phyloP scores from a whole-genome alignment of 148 eudicot species.

The Chenopodium suecicum region DNA sequence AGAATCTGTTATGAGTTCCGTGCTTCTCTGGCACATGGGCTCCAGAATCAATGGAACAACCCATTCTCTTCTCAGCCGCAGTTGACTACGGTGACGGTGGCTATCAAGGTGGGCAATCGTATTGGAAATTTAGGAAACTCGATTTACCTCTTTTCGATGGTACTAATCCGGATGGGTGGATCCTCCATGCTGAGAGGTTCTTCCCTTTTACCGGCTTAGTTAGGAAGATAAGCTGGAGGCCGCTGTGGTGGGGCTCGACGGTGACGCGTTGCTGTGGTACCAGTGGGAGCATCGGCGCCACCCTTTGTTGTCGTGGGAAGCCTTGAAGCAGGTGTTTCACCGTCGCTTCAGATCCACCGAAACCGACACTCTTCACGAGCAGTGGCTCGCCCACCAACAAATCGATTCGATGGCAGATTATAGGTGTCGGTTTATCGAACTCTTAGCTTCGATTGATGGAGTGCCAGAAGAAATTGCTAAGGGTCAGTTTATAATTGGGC shows the following conservation, averaged over 20 bases:
- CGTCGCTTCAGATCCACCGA: background rate
- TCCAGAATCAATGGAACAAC: too few relatives aligned
- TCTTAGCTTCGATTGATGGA: too few relatives aligned
- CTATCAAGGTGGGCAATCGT: too few relatives aligned
- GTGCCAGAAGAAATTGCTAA: too few relatives aligned
- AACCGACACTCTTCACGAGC: background rate
- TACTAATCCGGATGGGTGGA: background rate
- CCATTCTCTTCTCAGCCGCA: too few relatives aligned
- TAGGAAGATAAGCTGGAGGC: background rate
- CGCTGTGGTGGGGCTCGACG: background rate
- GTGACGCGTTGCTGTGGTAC: background rate
- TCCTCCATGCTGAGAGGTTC: background rate
- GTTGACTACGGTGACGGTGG: too few relatives aligned
- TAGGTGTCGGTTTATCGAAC: too few relatives aligned
- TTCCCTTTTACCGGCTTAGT: background rate
- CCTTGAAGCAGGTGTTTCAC: background rate
- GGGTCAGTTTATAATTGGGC: too few relatives aligned
- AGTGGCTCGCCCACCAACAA: background rate
- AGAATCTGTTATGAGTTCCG: too few relatives aligned
- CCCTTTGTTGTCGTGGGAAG: background rate
- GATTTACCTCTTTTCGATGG: background rate
- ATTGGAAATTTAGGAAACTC: background rate
- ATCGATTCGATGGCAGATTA: background rate
- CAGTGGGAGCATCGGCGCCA: background rate
- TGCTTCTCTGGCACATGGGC: too few relatives aligned